Base-by-base conservation (phyloP, 306 rosid genomes). In the Prunus padus region DNA sequence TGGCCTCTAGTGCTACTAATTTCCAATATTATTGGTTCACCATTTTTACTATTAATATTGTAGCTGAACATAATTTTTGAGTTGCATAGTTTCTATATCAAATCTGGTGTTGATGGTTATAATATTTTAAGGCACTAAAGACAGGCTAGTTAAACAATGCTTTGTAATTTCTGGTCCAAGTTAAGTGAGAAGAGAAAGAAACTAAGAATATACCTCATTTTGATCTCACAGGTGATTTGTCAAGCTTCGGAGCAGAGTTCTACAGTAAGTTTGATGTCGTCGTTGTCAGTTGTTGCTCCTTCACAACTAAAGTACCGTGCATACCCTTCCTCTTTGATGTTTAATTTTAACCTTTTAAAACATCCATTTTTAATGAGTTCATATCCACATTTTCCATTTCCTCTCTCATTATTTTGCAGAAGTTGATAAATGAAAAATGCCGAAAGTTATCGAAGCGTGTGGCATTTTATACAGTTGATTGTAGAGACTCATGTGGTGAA, bases 401-500 rank as follows among this genome's bases (percentile, higher is more conserved):
- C 78, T 65, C 66, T 2, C 22, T 61, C 30, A 75, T 65, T 78
- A 71, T 45, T 12, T 50, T 90, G 86, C 76, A 95, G 99, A 95
- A 89, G 88, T 75, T 83, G 37, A 83, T 86, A 61, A 90, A 92
- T 82, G 97, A 89, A 8, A 95, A 88, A 84, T 95, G 97, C 86
- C 84, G 97, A 70, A 95, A 87, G 87, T 69, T 85, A 67, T 76
- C 89, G 8, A 95, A 90, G 84, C 90, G 82, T 9, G 77, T 92
- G 77, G 89, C 97, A 55, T 95, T 95, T 84, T 92, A 90, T 84
- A 72, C 97, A 18, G 97, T 92, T 78, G 97, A 92, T 62, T 92
- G 96, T 72, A 87, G 92, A 86, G 97, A 95, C 76, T 92, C 98
- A 31, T 95, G 91, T 84, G 97, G 98, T 62, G 97, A 95, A 92